A percentile compares a stretch with the other conserved stretches of the same genome.
These are phyloP conservation scores for Blastobotrys buckinghamii DNA, from an alignment of 1,139 yeast genomes.

Conservation along the genomic window DNA sequence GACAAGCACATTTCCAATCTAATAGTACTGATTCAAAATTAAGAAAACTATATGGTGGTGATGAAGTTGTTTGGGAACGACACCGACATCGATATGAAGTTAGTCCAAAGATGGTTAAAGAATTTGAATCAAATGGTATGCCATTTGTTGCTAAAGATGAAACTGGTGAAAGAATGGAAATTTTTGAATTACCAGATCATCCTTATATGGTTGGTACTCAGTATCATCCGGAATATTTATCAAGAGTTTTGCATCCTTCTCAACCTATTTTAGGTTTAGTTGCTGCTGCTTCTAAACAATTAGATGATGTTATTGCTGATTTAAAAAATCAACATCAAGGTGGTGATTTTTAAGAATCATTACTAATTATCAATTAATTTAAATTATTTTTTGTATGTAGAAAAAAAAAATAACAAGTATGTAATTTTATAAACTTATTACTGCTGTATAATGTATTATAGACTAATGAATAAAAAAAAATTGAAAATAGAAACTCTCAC, in stretches of 20 bases:
- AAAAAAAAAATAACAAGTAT: neutral
- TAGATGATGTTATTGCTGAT: conserved; percentile 46
- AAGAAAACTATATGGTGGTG: conserved; percentile 74
- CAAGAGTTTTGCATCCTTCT: conserved; percentile 94
- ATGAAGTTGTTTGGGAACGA: conserved; percentile 73
- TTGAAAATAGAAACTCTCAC: no score
- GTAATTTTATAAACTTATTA: no score
- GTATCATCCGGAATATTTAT: conserved; percentile 96
- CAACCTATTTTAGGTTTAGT: conserved; percentile 94
- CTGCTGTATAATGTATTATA: no score
- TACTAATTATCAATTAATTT: no score
- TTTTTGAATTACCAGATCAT: conserved; percentile 72
- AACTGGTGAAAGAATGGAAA: conserved; percentile 86
- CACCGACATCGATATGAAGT: conserved; percentile 98
- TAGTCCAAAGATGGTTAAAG: conserved; percentile 70
- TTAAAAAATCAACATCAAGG: conserved; percentile 6
- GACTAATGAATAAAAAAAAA: no score
- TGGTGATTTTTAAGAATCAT: conserved; percentile 1
- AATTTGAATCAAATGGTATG: conserved; percentile 73
- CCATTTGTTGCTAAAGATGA: conserved; percentile 93
- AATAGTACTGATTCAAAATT: conserved; percentile 60
- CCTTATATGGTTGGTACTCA: conserved; percentile 94
- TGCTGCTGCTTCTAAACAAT: conserved; percentile 82
- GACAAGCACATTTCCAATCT: conserved; percentile 73
- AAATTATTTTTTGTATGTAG: no score